Base-by-base conservation (phyloP, 305 asterid genomes). In the Nicotiana rustica region DNA sequence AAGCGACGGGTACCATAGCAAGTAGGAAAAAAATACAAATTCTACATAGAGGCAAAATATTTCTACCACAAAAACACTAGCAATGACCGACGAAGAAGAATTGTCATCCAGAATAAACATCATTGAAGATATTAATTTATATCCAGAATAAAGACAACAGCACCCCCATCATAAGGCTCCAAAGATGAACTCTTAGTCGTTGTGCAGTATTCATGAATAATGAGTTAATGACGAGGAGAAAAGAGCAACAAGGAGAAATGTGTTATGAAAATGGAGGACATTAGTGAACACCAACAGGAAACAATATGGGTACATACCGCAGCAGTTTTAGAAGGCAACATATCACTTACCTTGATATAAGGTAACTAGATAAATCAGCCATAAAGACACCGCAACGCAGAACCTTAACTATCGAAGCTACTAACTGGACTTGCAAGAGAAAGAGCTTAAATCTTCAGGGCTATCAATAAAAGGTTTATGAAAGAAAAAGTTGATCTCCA, bases 41-140 rank as follows among this genome's bases (percentile, higher is more conserved):
- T 55, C n/a, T 55, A 55, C 59, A 52, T 13, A 13, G 15, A 4
- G n/a, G n/a, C n/a, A 55, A 55, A 55, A 55, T 55, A 55, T 55
- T 55, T 14, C 59, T 55, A 55, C 4, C 75, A 67, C 25, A 35
- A 67, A 67, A 7, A 67, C 75, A 67, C 29, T 67, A 17, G 41
- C 75, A 67, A 35, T 15, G 49, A 18, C 75, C 75, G 17, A 67
- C n/a, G 21, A 18, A 35, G 49, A 35, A 67, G 15, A 15, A 35
- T 44, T 31, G 75, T 35, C 49, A 35, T 67, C 75, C 75, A 15
- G 18, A 67, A 67, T 67, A 33, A 67, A 15, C 49, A 67, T 67
- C 35, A 14, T 31, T 67, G 44, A 66, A 6, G 18, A 31, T 66
- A 64, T 33, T 33, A 33, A 67, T 33, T 33, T 31, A 67, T 67